Evolutionary conservation across 192 early-diverging fungal genomes (phyloP), one percentile per base, ranked within the genome.

Genomic region (Dimargaris cristalligena): DNA sequence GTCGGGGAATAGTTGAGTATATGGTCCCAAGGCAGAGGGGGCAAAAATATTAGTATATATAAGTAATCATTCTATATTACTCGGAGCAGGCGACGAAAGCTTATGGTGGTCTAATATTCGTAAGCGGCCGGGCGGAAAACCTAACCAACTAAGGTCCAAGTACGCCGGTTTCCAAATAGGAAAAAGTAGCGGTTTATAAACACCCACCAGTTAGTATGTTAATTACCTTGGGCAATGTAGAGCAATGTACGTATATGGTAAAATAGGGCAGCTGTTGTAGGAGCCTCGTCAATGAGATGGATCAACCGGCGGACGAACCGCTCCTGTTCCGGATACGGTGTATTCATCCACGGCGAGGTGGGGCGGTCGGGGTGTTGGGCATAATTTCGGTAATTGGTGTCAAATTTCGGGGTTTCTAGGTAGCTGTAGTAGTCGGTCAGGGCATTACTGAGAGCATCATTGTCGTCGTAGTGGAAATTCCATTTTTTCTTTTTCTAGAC

Each of bases 401-500:
- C 51, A 52, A 52, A 52, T 0, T 16, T 2, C 9, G 51, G 51
- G 2, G 51, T 9, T 52, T 52, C 51, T 2, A 13, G 29, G 22
- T 52, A 52, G 51, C 51, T 52, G 29, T 26, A 52, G 29, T 52
- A 52, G 29, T 52, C 51, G 3, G 51, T 52, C n/a, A 52, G 29
- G 9, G 51, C 22, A 23, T 52, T 52, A 16, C 14, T 28, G 3
- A 52, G 51, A 14, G 51, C 51, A 28, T 52, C 51, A 28, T 52
- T 52, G 51, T 52, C 51, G 51, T 16, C 23, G 29, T 52, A 52
- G 2, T 28, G 51, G 9, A 52, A 52, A 28, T 14, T 18, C 51
- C 51, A 52, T 28, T 18, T 25, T 47, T 47, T 47, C 6, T n/a
- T n/a, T n/a, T n/a, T n/a, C n/a, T n/a, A n/a, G n/a, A n/a, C n/a